Base-by-base conservation (phyloP, 257 asterid genomes). In the Rubia yunnanensis region DNA sequence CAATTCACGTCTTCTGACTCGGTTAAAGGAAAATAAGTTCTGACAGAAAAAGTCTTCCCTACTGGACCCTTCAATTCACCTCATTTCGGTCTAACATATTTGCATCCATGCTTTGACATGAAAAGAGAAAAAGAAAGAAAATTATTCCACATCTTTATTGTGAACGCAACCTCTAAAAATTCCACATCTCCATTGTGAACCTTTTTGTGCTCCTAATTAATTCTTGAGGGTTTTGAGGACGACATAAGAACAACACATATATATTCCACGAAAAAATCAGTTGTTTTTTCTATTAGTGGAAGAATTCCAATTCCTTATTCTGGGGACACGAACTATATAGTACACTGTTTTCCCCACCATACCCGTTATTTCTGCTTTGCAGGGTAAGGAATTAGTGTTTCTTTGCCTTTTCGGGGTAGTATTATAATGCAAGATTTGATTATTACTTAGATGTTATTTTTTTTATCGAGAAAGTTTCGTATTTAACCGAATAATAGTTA, bases 221-320 rank as follows among this genome's bases (percentile, higher is more conserved):
- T 39, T 10, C 13, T 39, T 39, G 48, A 39, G 48, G 48, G 10
- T 39, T 10, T 39, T 39, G 48, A 39, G 48, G 48, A 39, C 48
- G 48, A 39, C 48, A 39, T 13, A 39, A 10, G 48, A 39, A 39
- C 48, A 39, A 10, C 48, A 39, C 13, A 39, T 39, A 39, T 39
- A 39, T 39, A 39, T 39, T 39, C 48, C 48, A 39, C 17, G 48
- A 39, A 39, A 39, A 39, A 10, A 39, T 10, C 48, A 39, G 4
- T 39, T 39, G 48, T 39, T 39, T 39, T 39, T 39, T 39, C 1
- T 39, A 10, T 5, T 22, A 48, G 24, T 52, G 63, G 44, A 60
- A 70, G 63, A 49, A 70, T 49, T 60, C 73, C 66, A 60, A 70
- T 70, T 35, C 68, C 62, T 32, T 49, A 26, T 70, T 49, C 56